These are phyloP conservation scores for Biscutella laevigata DNA, from an alignment of 441 rosid genomes.

Conservation along the genomic window DNA sequence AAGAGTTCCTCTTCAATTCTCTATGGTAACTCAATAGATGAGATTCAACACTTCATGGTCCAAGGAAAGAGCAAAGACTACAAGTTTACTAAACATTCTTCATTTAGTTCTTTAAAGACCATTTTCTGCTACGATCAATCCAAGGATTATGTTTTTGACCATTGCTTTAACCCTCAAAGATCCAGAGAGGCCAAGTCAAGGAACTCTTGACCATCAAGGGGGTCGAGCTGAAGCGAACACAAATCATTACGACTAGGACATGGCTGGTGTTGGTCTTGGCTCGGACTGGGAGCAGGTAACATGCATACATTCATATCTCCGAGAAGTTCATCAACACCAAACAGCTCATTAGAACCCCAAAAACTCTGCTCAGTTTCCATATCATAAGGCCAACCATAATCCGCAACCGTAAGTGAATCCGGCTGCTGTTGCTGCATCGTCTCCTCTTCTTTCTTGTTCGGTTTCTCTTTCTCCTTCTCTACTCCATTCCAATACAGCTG, in stretches of 20 bases:
- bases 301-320: slow-evolving; percentile 25
- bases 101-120: background rate
- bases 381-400: slow-evolving; percentile 22
- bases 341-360: slow-evolving; percentile 32
- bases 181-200: slow-evolving; percentile 13
- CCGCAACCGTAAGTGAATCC: slow-evolving; percentile 1
- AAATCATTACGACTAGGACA: background rate
- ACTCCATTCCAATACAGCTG: background rate
- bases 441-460: slow-evolving; percentile 11
- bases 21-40: background rate
- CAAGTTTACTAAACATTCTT: background rate
- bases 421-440: background rate
- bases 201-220: slow-evolving; percentile 14
- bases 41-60: background rate
- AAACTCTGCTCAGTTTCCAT: slow-evolving; percentile 1
- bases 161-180: slow-evolving; percentile 11
- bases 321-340: slow-evolving; percentile 50
- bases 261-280: background rate
- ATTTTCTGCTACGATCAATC: background rate
- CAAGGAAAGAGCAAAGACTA: slow-evolving; percentile 8
- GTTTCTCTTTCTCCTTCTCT: slow-evolving; percentile 9
- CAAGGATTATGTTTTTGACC: background rate
- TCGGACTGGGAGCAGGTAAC: background rate
- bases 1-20: background rate
- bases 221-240: slow-evolving; percentile 20